Evolutionary conservation across 768 basidiomycete species (phyloP).

Genomic region (Pisolithus tinctorius): DNA sequence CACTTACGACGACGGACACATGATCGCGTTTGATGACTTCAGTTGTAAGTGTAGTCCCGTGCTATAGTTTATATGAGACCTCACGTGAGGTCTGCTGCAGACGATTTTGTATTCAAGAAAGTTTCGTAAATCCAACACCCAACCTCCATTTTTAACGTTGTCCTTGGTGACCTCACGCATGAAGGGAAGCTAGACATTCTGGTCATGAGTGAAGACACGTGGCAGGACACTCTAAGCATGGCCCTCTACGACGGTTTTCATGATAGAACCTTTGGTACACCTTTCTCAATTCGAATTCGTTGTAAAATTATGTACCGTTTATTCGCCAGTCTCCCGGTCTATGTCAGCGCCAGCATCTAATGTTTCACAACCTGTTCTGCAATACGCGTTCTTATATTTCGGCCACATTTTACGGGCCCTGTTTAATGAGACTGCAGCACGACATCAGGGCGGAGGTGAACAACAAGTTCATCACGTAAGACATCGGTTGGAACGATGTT

Average conservation of each 20-base stretch:
- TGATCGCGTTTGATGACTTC: constrained; percentile 94
- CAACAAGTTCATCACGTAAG: too few species aligned
- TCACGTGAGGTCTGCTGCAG: constrained; percentile 28
- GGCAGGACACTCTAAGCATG: constrained; percentile 51
- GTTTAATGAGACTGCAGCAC: too few species aligned
- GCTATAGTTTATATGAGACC: background rate
- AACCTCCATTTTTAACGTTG: constrained; percentile 62
- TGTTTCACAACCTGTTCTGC: constrained; percentile 74
- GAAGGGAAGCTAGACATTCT: constrained; percentile 88
- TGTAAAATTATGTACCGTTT: background rate
- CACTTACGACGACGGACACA: constrained; percentile 61
- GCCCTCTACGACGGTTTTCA: constrained; percentile 61
- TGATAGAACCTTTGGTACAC: constrained; percentile 61
- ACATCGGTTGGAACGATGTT: too few species aligned
- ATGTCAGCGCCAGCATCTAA: constrained; percentile 58
- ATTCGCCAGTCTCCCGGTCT: constrained; percentile 25
- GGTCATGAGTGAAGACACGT: constrained; percentile 65
- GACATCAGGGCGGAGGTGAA: too few species aligned
- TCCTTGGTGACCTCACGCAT: constrained; percentile 91
- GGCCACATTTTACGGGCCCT: too few species aligned
- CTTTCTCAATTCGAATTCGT: background rate
- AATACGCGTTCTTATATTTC: too few species aligned
- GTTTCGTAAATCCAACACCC: constrained; percentile 50
- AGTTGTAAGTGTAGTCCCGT: constrained; percentile 61
- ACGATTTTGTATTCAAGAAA: constrained; percentile 48